Evolutionary conservation across 805 yeast species (phyloP), one percentile per base, ranked within the genome.

Genomic region (Debaryomyces tyrocola): DNA sequence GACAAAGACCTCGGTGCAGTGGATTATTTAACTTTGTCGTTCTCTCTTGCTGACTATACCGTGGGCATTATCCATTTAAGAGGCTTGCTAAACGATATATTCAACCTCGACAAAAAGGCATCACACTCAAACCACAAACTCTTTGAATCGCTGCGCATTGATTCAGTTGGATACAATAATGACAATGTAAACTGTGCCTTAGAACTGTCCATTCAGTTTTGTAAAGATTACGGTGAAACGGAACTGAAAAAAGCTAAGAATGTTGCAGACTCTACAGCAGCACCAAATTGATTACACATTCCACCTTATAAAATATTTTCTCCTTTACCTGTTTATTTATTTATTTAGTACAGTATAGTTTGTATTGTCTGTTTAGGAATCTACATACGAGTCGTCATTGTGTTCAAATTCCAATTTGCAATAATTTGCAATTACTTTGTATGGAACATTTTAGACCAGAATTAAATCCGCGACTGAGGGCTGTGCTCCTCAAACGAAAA

Each of bases 41-140:
- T 65, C 8, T 69, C 75, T 1, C 20, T 44, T 39, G 64, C 68
- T 5, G 76, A 72, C 52, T 50, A 55, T 20, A 68, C 70, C 10
- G 68, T 67, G 10, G 64, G 62, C 37, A 54, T 64, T 8, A 47
- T 71, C n/a, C 69, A 69, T 45, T 53, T 70, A 10, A 58, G 54
- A 39, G 69, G 70, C 4, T 43, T 70, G 5, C 53, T 71, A 41
- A 8, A 14, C 8, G 27, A 20, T 11, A 3, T 41, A 15, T 41
- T 20, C 21, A 20, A 15, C 8, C 28, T 51, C 6, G 43, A 42
- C 11, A 51, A 51, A 5, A 39, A 52, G 2, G 46, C 53, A 21
- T 44, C 48, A 29, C 40, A 41, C 24, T 33, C 38, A 7, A 36
- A 41, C 11, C 21, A 14, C 8, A 28, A 33, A 20, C 20, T 39